phyloP scores from a whole-genome alignment of 352 stramenopile species.

The Phytophthora meadii region DNA sequence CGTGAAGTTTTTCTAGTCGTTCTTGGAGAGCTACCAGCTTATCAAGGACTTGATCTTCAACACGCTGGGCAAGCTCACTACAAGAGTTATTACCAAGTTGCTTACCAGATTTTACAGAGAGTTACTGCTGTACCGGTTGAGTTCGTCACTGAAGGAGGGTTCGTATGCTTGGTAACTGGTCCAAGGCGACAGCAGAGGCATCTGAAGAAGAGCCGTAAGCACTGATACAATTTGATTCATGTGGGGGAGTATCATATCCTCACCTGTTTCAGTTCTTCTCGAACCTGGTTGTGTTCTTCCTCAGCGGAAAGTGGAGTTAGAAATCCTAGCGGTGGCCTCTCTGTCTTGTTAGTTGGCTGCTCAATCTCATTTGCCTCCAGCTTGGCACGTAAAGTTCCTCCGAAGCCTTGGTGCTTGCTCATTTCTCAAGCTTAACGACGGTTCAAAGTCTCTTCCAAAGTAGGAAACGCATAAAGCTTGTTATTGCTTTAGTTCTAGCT shows the following conservation, averaged over 20 bases:
- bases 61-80: constrained; percentile 45
- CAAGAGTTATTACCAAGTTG: neutral
- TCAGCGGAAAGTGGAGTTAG: constrained; percentile 8
- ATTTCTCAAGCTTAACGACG: constrained; percentile 19
- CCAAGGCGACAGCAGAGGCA: constrained; percentile 59
- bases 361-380: constrained; percentile 5
- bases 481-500: constrained; percentile 15
- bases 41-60: constrained; percentile 50
- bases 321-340: constrained; percentile 2
- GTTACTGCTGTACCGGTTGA: constrained; percentile 44
- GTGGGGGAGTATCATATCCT: neutral
- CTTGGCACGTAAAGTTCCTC: constrained; percentile 13
- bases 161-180: constrained; percentile 50
- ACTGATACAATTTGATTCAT: neutral
- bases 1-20: constrained; percentile 51
- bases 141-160: constrained; percentile 50
- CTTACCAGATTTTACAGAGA: neutral
- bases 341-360: constrained; percentile 2
- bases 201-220: constrained; percentile 15
- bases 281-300: constrained; percentile 18
- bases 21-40: constrained; percentile 50
- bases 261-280: constrained; percentile 37
- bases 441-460: constrained; percentile 20
- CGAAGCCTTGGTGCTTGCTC: constrained; percentile 14
- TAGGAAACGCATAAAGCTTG: constrained; percentile 8